Conservation (phyloP, 164 flowering plant genomes). For the Dillenia turbinata region DNA sequence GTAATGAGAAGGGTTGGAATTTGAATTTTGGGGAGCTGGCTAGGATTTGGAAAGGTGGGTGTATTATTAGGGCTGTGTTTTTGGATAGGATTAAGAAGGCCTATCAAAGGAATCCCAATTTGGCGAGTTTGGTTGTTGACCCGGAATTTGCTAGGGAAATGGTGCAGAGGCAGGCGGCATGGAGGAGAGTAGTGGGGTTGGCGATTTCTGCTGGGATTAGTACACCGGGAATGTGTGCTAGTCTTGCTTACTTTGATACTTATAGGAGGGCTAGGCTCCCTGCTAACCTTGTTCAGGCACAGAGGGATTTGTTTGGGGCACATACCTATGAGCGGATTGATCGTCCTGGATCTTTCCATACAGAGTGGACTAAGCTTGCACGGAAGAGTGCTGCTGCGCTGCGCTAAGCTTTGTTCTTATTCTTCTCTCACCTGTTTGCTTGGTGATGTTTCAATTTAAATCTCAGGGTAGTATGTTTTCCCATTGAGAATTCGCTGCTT, state of each 20-base stretch:
- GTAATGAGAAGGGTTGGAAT: constrained; percentile 38
- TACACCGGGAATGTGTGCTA: constrained; percentile 46
- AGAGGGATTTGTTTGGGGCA: constrained; percentile 43
- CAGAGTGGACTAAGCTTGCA: constrained; percentile 37
- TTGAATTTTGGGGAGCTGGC: constrained; percentile 39
- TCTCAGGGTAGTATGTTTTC: background rate
- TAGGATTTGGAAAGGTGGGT: constrained; percentile 48
- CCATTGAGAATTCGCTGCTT: background rate
- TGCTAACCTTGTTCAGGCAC: constrained; percentile 48
- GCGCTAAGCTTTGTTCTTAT: constrained; percentile 7
- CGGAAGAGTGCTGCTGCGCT: constrained; percentile 17
- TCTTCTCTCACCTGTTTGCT: background rate
- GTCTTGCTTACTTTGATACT: constrained; percentile 36
- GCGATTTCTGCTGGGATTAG: constrained; percentile 35
- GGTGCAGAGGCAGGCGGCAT: constrained; percentile 42
- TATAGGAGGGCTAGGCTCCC: constrained; percentile 39
- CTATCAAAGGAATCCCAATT: constrained; percentile 35
- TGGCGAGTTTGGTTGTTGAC: constrained; percentile 36
- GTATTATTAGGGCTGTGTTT: constrained; percentile 41
- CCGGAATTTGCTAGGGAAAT: constrained; percentile 45
- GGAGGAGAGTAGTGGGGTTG: constrained; percentile 41
- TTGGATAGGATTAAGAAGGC: constrained; percentile 44
- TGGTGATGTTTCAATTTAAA: constrained; percentile 3
- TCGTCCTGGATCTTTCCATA: constrained; percentile 26
- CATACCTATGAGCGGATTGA: constrained; percentile 44